Percentiles rank a stretch among this genome's conserved stretches.
phyloP scores from a whole-genome alignment of 1,284 basidiomycete species.

The Wolfiporia cocos region DNA sequence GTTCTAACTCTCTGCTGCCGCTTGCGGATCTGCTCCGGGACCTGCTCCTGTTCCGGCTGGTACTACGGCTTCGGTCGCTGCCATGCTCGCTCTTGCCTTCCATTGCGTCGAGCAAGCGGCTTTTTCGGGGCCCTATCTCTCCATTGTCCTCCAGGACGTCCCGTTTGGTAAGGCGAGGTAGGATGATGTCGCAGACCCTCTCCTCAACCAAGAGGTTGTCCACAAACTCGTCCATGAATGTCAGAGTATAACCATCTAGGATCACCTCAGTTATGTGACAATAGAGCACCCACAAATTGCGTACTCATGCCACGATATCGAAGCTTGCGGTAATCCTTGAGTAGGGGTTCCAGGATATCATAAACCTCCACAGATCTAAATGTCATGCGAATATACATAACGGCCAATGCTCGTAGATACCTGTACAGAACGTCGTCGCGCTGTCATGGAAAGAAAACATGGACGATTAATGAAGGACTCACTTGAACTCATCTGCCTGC shows the following conservation, averaged over 20 bases:
- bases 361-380: conserved; percentile 89
- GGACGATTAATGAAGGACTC: conserved; percentile 25
- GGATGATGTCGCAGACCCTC: conserved; percentile 93
- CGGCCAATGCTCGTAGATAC: conserved; percentile 90
- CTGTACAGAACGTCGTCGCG: conserved; percentile 32
- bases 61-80: conserved; percentile 24
- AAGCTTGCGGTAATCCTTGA: conserved; percentile 92
- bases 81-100: conserved; percentile 58
- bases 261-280: background rate
- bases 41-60: conserved; percentile 31
- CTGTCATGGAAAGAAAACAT: no score
- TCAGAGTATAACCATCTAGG: conserved; percentile 74
- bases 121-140: conserved; percentile 80
- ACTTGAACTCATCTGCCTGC: conserved; percentile 97
- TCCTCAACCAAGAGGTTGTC: conserved; percentile 85
- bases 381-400: conserved; percentile 93
- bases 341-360: conserved; percentile 87
- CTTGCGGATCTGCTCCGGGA: conserved; percentile 16
- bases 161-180: conserved; percentile 86
- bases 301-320: conserved; percentile 76
- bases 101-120: conserved; percentile 78
- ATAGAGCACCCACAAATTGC: conserved; percentile 19
- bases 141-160: conserved; percentile 88
- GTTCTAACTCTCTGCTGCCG: conserved; percentile 21
- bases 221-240: conserved; percentile 91